Evolutionary conservation across 768 basidiomycete genomes (phyloP).

Genomic region (Peribolospora kevripleyi): DNA sequence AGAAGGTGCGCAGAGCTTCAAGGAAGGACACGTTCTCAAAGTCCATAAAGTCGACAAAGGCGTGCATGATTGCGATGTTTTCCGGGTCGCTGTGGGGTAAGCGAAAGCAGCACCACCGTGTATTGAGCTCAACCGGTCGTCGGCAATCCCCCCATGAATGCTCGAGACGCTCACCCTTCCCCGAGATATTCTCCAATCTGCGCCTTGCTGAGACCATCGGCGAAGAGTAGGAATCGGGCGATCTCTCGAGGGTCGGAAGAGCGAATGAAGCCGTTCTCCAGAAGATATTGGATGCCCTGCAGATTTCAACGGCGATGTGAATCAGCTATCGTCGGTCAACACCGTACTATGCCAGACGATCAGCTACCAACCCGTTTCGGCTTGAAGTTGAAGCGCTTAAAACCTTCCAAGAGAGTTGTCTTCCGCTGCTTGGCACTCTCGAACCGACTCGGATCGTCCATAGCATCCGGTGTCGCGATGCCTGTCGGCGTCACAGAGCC

Average conservation of each 20-base stretch:
- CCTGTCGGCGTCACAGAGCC: slow-evolving; percentile 15
- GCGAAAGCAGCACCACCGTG: not conserved
- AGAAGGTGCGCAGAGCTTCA: slow-evolving; percentile 64
- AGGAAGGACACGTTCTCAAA: slow-evolving; percentile 60
- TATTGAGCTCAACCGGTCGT: not conserved
- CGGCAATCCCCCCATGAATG: not conserved
- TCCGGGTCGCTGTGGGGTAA: slow-evolving; percentile 41
- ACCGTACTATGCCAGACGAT: not conserved
- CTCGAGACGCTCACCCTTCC: slow-evolving; percentile 45
- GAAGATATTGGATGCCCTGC: slow-evolving; percentile 68
- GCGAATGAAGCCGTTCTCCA: slow-evolving; percentile 67
- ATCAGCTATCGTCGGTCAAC: not conserved
- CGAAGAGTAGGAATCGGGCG: slow-evolving; percentile 57
- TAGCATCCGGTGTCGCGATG: slow-evolving; percentile 47
- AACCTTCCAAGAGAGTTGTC: slow-evolving; percentile 75
- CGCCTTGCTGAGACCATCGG: slow-evolving; percentile 79
- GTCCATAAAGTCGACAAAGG: slow-evolving; percentile 80
- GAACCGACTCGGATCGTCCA: slow-evolving; percentile 77
- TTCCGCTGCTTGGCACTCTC: slow-evolving; percentile 94
- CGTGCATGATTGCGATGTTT: slow-evolving; percentile 87
- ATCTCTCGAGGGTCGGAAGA: slow-evolving; percentile 48
- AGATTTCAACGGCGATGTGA: not conserved
- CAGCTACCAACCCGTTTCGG: slow-evolving; percentile 55
- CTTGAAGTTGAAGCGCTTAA: slow-evolving; percentile 95
- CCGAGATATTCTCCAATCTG: slow-evolving; percentile 97